Conservation (phyloP, 2,329 filamentous ascomycete genomes). For the Pseudogymnoascus sp. region DNA sequence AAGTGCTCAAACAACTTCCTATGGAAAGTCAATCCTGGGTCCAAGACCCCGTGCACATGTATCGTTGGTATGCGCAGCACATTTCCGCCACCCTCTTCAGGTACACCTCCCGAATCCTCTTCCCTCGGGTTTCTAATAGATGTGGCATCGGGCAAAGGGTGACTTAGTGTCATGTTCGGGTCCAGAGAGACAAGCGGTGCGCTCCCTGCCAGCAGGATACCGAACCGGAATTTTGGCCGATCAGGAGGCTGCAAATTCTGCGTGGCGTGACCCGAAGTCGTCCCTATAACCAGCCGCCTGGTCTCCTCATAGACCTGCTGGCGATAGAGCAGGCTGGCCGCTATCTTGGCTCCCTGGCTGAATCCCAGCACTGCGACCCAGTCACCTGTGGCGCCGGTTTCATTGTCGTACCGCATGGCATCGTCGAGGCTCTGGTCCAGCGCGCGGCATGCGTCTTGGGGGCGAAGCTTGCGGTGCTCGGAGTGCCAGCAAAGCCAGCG, state of each 20-base stretch:
- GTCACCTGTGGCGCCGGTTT: conserved; percentile 39
- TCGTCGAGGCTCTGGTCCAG: conserved; percentile 12
- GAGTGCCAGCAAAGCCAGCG: conserved; percentile 56
- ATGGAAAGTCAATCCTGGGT: too few relatives aligned
- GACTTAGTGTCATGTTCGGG: conserved; percentile 22
- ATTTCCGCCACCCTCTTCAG: too few relatives aligned
- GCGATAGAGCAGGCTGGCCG: conserved; percentile 48
- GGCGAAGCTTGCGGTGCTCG: conserved; percentile 13
- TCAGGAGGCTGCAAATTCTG: neutral
- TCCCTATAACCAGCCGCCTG: neutral
- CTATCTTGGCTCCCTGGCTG: conserved; percentile 57
- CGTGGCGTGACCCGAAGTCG: too few relatives aligned
- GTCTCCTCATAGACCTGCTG: conserved; percentile 43
- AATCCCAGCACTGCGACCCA: conserved; percentile 58
- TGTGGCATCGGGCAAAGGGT: neutral
- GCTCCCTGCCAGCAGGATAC: conserved; percentile 52
- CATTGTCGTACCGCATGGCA: conserved; percentile 46
- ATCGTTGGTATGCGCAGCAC: too few relatives aligned
- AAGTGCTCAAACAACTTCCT: too few relatives aligned
- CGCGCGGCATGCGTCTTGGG: neutral
- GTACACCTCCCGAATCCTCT: too few relatives aligned
- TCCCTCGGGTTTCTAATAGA: too few relatives aligned
- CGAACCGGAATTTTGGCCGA: conserved; percentile 45
- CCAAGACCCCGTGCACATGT: too few relatives aligned
- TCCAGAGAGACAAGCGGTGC: conserved; percentile 50